Evolutionary conservation across 108 stramenopile species (phyloP).

Genomic region (Ochromonas danica): DNA sequence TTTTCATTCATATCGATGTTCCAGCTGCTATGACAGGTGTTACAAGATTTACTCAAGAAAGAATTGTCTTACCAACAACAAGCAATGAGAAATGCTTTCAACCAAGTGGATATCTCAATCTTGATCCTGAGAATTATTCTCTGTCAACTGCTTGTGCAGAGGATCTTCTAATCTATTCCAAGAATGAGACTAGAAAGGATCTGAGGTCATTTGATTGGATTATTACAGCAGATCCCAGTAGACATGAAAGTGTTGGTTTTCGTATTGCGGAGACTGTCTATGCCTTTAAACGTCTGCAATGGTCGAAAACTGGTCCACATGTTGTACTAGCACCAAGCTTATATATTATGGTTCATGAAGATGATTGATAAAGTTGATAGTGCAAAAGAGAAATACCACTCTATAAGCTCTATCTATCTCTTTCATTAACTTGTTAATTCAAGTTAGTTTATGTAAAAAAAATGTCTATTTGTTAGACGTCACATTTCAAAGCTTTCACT

Average conservation of each 20-base stretch:
- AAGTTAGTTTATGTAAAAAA: too few relatives aligned
- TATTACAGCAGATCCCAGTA: background rate
- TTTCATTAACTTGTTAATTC: too few relatives aligned
- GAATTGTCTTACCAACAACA: background rate
- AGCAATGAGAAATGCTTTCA: too few relatives aligned
- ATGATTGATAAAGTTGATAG: background rate
- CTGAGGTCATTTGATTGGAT: background rate
- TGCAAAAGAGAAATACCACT: background rate
- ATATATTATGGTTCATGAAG: background rate
- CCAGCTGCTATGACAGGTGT: slow-evolving; percentile 27
- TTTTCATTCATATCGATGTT: slow-evolving; percentile 2
- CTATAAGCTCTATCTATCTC: background rate
- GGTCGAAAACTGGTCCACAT: background rate
- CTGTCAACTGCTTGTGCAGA: background rate
- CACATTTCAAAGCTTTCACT: too few relatives aligned
- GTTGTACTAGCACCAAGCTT: background rate
- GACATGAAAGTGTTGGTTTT: too few relatives aligned
- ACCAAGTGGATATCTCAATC: background rate
- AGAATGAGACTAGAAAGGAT: background rate
- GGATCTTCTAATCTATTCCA: background rate
- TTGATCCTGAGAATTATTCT: background rate
- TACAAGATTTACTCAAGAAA: background rate
- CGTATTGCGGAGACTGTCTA: too few relatives aligned
- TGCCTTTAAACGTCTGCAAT: background rate
- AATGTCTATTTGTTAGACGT: too few relatives aligned